Conservation (phyloP, 1,284 basidiomycete species). For the Papiliotrema nemorosa region DNA sequence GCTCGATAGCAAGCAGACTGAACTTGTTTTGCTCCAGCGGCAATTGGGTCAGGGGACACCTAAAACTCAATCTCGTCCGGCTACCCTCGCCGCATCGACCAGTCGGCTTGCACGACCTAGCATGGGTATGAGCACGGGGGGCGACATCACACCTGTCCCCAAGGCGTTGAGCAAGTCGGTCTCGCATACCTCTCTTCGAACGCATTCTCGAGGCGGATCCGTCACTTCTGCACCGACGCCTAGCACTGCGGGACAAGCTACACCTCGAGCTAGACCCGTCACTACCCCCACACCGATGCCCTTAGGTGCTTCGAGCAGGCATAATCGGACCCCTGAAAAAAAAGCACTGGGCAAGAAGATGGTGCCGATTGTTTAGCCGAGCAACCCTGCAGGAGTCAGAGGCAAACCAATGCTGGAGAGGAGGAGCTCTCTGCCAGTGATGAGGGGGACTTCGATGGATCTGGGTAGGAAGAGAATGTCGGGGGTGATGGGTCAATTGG, state of each 20-base stretch:
- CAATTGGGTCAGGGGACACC: conserved; percentile 7
- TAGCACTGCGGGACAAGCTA: not conserved
- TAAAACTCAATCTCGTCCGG: not conserved
- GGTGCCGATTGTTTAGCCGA: not conserved
- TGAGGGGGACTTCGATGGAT: conserved; percentile 8
- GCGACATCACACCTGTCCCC: conserved; percentile 1
- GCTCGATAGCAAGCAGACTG: conserved; percentile 30
- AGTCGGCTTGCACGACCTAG: conserved; percentile 1
- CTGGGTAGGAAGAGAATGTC: not conserved
- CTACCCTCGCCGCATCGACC: conserved; percentile 7
- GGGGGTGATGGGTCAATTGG: conserved; percentile 1
- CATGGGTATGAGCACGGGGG: not conserved
- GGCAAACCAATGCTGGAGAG: conserved; percentile 6
- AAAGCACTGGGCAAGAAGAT: not conserved
- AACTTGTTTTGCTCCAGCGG: conserved; percentile 23
- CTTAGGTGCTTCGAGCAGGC: conserved; percentile 16
- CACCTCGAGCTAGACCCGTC: not conserved
- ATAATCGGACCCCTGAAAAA: conserved; percentile 13
- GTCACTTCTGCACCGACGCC: conserved; percentile 2
- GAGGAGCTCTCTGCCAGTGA: conserved; percentile 25
- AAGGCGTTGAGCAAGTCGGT: not conserved
- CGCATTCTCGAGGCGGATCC: conserved; percentile 2
- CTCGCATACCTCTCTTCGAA: not conserved
- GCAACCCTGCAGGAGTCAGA: too few relatives aligned
- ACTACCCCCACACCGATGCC: conserved; percentile 7